phyloP scores from a whole-genome alignment of 106 monocot genomes.

The Apostasia shenzhenica region DNA sequence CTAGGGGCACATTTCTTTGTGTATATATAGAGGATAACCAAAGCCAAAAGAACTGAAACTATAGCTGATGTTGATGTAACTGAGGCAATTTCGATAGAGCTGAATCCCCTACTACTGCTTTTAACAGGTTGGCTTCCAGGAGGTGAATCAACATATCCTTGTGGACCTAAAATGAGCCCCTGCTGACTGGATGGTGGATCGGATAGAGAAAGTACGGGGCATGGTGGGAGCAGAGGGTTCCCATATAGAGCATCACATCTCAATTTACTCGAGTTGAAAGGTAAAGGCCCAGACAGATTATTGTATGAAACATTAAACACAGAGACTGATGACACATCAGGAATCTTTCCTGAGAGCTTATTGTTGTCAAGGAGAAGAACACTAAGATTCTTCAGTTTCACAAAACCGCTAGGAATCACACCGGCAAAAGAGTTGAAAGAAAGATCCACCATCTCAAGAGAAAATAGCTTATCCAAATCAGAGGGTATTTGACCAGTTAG shows the following conservation, averaged over 20 bases:
- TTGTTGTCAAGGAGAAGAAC: slow-evolving; percentile 71
- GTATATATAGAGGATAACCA: slow-evolving; percentile 58
- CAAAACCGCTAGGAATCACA: slow-evolving; percentile 53
- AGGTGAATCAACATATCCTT: slow-evolving; percentile 18
- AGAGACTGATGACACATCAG: slow-evolving; percentile 40
- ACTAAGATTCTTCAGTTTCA: slow-evolving; percentile 61
- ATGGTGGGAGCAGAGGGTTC: slow-evolving; percentile 65
- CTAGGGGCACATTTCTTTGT: slow-evolving; percentile 61
- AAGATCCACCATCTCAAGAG: slow-evolving; percentile 61
- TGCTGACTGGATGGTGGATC: slow-evolving; percentile 37
- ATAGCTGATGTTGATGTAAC: slow-evolving; percentile 63
- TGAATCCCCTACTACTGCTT: slow-evolving; percentile 37
- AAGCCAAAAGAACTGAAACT: slow-evolving; percentile 52
- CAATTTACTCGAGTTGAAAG: slow-evolving; percentile 31
- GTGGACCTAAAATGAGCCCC: slow-evolving; percentile 16
- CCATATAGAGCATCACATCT: slow-evolving; percentile 54
- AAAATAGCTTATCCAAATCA: slow-evolving; percentile 35
- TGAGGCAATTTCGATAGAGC: slow-evolving; percentile 64
- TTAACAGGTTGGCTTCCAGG: slow-evolving; percentile 15
- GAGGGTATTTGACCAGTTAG: slow-evolving; percentile 64
- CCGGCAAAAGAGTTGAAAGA: slow-evolving; percentile 74
- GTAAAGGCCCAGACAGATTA: slow-evolving; percentile 79
- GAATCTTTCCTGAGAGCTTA: slow-evolving; percentile 70
- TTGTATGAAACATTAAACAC: slow-evolving; percentile 84
- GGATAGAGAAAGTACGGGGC: slow-evolving; percentile 34